Base-by-base conservation (phyloP, 2,329 filamentous ascomycete species). In the Phialocephala subalpina region DNA sequence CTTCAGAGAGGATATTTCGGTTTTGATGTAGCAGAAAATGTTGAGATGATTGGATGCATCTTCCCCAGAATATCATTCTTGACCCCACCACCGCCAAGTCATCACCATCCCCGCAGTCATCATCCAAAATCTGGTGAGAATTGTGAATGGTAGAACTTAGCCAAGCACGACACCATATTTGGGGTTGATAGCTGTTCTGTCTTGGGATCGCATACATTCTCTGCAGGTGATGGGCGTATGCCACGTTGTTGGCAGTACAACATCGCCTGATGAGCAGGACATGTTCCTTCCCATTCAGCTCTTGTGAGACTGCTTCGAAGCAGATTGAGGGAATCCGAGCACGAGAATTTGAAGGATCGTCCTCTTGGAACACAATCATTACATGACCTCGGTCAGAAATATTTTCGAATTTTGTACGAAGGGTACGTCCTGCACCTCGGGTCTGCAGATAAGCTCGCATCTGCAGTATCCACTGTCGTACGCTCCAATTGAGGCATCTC, bases 231-330 rank as follows among this genome's bases (percentile, higher is more conserved):
- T 56, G 52, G 5, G 14, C 29, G 27, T 14, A 20, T 38, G 55
- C 55, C 55, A 57, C 55, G 55, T 57, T 57, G 2, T 7, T 57
- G 33, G n/a, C 29, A 53, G 22, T 14, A 20, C 2, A 38, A 36
- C 4, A 38, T 36, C 55, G 33, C 2, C 8, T 14, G 33, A 57
- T 38, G 12, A 38, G 29, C 11, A 29, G 2, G 49, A 12, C 49
- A 16, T 53, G 9, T 12, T 14, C 12, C 25, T 53, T 18, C 49
- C 27, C 18, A 22, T 53, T n/a, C 27, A 25, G 20, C 4, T 22
- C n/a, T 36, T 57, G 29, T 57, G 55, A 57, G 29, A 57, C 55
- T 35, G 3, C 14, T 57, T 38, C 55, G 55, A 57, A 40, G 55
- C 55, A 57, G 22, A 57, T 12, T 18, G 4, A 33, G 29, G 4